Conservation (phyloP, 495 filamentous ascomycete genomes). For the Jackrogersella minutella region DNA sequence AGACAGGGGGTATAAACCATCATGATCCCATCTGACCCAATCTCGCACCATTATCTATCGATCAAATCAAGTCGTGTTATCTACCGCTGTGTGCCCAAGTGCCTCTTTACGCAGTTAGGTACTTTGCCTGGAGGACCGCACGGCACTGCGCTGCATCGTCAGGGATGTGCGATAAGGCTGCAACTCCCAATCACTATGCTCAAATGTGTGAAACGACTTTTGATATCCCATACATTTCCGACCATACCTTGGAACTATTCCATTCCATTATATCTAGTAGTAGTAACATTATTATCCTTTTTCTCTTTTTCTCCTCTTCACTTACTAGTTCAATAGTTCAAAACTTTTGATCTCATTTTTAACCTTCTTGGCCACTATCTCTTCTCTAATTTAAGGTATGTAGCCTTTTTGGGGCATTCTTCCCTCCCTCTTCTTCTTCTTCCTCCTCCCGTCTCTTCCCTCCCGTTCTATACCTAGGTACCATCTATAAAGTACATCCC, state of each 20-base stretch:
- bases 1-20: conserved; percentile 12
- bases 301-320: conserved; percentile 34
- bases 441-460: not conserved
- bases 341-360: conserved; percentile 7
- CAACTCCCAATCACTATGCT: conserved; percentile 38
- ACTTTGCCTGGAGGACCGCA: conserved; percentile 15
- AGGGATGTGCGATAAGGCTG: conserved; percentile 56
- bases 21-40: conserved; percentile 40
- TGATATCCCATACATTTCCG: conserved; percentile 38
- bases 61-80: conserved; percentile 45
- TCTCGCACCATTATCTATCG: conserved; percentile 39
- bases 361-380: conserved; percentile 6
- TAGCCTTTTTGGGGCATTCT: not conserved
- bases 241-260: conserved; percentile 1
- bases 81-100: conserved; percentile 39
- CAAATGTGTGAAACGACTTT: conserved; percentile 38
- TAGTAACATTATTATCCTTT: not conserved
- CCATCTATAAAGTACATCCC: not conserved
- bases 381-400: conserved; percentile 10
- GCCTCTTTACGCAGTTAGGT: conserved; percentile 9
- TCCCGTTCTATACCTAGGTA: conserved; percentile 1
- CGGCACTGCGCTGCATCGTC: conserved; percentile 25
- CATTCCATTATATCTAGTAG: conserved; percentile 21
- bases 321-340: conserved; percentile 13
- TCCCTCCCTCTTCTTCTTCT: not conserved